Evolutionary conservation across 805 yeast species (phyloP).

Genomic region (Wickerhamiella kazuoi): DNA sequence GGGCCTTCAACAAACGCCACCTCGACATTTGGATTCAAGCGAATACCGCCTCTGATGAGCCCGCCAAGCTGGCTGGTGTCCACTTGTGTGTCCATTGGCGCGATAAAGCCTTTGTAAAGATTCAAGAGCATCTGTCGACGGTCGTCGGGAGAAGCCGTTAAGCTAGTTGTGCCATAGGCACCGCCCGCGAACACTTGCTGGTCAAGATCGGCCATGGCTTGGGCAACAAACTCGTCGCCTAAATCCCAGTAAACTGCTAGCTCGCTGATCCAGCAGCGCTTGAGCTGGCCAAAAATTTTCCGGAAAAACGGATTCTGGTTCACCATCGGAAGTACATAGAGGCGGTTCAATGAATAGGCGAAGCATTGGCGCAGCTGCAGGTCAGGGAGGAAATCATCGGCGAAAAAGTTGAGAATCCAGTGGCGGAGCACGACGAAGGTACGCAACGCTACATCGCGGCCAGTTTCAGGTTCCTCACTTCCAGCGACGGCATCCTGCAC

Average conservation of each 20-base stretch:
- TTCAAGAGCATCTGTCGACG: constrained; percentile 12
- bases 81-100: constrained; percentile 3
- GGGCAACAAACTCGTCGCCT: constrained; percentile 6
- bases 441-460: constrained; percentile 53
- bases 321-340: constrained; percentile 16
- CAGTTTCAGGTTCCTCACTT: constrained; percentile 26
- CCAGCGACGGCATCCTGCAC: too few species aligned
- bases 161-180: constrained; percentile 10
- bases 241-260: constrained; percentile 22
- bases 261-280: constrained; percentile 31
- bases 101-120: constrained; percentile 8
- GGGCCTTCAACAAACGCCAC: constrained; percentile 12
- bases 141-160: neutral
- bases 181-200: constrained; percentile 21
- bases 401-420: constrained; percentile 77
- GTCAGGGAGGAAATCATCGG: constrained; percentile 58
- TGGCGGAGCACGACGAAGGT: constrained; percentile 77
- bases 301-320: constrained; percentile 12
- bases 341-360: constrained; percentile 22
- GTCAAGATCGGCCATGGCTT: constrained; percentile 8
- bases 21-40: constrained; percentile 11
- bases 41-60: constrained; percentile 17
- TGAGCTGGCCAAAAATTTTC: constrained; percentile 29
- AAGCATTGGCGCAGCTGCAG: constrained; percentile 30
- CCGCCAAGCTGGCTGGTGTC: constrained; percentile 8